Conservation (phyloP, 2,329 filamentous ascomycete species). For the Cryphonectria nitschkei region DNA sequence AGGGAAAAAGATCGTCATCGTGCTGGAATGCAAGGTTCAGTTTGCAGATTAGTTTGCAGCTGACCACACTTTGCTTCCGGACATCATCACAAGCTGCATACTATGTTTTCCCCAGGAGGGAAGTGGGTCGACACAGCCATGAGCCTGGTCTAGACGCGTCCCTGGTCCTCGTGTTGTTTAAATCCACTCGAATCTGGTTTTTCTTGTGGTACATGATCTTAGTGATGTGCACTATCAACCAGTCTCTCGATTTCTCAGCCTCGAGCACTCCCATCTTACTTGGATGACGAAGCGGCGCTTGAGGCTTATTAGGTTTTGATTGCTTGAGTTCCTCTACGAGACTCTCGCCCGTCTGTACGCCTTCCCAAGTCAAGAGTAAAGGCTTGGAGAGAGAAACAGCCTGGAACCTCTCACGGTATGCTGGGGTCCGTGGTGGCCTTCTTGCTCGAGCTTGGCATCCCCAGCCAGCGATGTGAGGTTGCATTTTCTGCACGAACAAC, state of each 20-base stretch:
- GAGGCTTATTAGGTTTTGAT: neutral
- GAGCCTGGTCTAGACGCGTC: neutral
- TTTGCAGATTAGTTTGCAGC: neutral
- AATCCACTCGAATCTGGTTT: neutral
- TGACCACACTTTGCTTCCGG: neutral
- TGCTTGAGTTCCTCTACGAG: neutral
- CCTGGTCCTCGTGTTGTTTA: neutral
- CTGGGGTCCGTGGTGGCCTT: neutral
- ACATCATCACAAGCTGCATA: neutral
- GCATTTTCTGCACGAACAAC: constrained; percentile 6
- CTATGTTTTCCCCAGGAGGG: neutral
- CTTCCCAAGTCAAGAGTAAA: neutral
- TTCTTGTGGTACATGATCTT: neutral
- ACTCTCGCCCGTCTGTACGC: neutral
- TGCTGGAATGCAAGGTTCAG: neutral
- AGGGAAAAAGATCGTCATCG: neutral
- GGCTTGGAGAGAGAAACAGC: neutral
- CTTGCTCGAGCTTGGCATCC: neutral
- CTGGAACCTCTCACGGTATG: neutral
- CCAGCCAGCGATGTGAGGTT: neutral
- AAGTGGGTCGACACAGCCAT: constrained; percentile 8
- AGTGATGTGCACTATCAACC: neutral
- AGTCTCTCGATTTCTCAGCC: neutral
- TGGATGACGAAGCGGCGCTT: neutral
- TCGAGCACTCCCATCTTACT: neutral